Evolutionary conservation across 164 flowering plant genomes (phyloP).

Genomic region (Dillenia suffruticosa): DNA sequence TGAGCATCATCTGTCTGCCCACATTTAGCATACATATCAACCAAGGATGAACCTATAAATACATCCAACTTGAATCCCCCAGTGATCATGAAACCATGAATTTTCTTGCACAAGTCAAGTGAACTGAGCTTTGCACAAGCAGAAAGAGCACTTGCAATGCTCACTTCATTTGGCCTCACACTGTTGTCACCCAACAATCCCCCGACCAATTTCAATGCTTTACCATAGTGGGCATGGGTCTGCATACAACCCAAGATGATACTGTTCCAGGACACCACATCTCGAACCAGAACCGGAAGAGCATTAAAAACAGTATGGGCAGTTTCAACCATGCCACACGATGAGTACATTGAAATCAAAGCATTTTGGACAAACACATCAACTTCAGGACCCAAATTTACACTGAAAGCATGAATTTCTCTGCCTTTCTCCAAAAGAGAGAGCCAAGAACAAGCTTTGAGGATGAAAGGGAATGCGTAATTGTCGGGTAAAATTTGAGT

Average conservation of each 20-base stretch:
- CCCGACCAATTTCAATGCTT: slow-evolving; percentile 20
- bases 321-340: slow-evolving; percentile 12
- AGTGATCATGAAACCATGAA: slow-evolving; percentile 18
- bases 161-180: slow-evolving; percentile 21
- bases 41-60: slow-evolving; percentile 18
- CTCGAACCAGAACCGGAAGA: slow-evolving; percentile 15
- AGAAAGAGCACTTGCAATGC: slow-evolving; percentile 18
- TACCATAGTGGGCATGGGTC: slow-evolving; percentile 1
- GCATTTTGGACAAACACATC: slow-evolving; percentile 33
- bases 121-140: slow-evolving; percentile 23
- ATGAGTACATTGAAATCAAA: slow-evolving; percentile 20
- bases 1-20: slow-evolving; percentile 17
- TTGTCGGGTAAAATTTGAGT: slow-evolving; percentile 21
- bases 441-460: slow-evolving; percentile 21
- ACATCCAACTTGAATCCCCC: slow-evolving; percentile 20
- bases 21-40: slow-evolving; percentile 30
- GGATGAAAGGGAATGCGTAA: slow-evolving; percentile 27
- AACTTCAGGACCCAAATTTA: slow-evolving; percentile 17
- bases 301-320: slow-evolving; percentile 21
- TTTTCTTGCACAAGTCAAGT: slow-evolving; percentile 17
- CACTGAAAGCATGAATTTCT: slow-evolving; percentile 19
- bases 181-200: slow-evolving; percentile 7
- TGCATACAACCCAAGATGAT: slow-evolving; percentile 30
- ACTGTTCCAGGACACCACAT: slow-evolving; percentile 34
- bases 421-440: slow-evolving; percentile 8